Conservation (phyloP, 441 rosid species). For the Populus hybrid region DNA sequence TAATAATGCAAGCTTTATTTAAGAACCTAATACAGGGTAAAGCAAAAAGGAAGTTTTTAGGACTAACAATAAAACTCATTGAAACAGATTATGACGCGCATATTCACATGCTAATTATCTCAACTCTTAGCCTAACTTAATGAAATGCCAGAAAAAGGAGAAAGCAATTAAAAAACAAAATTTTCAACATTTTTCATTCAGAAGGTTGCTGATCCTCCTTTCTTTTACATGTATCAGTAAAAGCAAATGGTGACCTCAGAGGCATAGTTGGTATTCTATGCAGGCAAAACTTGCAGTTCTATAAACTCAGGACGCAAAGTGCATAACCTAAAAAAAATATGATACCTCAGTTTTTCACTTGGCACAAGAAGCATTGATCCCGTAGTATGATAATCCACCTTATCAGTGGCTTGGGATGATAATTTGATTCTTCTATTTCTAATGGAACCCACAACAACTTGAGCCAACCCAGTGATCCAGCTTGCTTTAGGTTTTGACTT, state of each 20-base stretch:
- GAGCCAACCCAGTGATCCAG: slow-evolving; percentile 47
- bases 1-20: slow-evolving; percentile 51
- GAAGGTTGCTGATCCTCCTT: not conserved
- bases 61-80: not conserved
- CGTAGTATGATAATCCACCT: slow-evolving; percentile 15
- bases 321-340: too few relatives aligned
- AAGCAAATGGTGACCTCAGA: not conserved
- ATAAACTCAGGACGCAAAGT: not conserved
- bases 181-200: not conserved
- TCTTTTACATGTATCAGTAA: not conserved
- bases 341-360: slow-evolving; percentile 53
- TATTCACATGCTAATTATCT: not conserved
- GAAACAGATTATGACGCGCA: not conserved
- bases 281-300: not conserved
- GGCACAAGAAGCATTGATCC: slow-evolving; percentile 34
- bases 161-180: not conserved
- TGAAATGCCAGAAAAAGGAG: not conserved
- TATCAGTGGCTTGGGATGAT: slow-evolving; percentile 15
- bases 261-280: not conserved
- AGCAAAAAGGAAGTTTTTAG: not conserved
- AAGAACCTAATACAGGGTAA: slow-evolving; percentile 37
- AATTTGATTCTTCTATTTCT: slow-evolving; percentile 34
- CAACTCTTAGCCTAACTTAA: not conserved
- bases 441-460: slow-evolving; percentile 46
- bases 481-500: slow-evolving; percentile 36